Percentiles rank a stretch among this genome's conserved stretches.
These are phyloP conservation scores for Millerago galiae DNA, from an alignment of 805 yeast genomes.

Conservation along the genomic window DNA sequence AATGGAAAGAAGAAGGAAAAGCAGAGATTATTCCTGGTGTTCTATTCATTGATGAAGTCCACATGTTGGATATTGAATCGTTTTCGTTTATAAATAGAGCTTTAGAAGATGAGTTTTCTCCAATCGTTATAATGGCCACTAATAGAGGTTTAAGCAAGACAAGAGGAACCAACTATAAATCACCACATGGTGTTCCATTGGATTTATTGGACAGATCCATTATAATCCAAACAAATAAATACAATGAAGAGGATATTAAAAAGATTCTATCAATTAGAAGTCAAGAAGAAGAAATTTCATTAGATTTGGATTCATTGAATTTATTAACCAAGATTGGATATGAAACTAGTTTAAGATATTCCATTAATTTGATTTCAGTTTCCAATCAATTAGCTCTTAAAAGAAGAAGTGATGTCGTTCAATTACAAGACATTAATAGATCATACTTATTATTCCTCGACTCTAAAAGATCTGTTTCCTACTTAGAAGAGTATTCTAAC, in stretches of 20 bases:
- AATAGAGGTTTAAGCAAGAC: conserved; percentile 93
- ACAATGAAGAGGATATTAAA: conserved; percentile 76
- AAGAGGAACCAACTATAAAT: conserved; percentile 86
- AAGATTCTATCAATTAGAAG: conserved; percentile 86
- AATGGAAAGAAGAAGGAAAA: conserved; percentile 98
- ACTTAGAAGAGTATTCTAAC: conserved; percentile 59
- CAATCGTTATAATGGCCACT: conserved; percentile 97
- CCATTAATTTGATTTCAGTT: conserved; percentile 85
- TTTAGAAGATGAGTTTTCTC: conserved; percentile 92
- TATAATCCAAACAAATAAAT: conserved; percentile 79
- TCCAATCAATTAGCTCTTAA: conserved; percentile 81
- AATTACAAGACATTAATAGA: conserved; percentile 78
- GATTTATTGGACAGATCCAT: conserved; percentile 92
- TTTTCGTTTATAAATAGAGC: conserved; percentile 95
- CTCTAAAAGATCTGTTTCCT: conserved; percentile 82
- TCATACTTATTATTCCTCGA: conserved; percentile 84
- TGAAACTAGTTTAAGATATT: conserved; percentile 88
- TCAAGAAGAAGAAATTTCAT: conserved; percentile 87
- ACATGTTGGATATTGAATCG: conserved; percentile 96
- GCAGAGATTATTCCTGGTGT: conserved; percentile 98
- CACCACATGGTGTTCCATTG: conserved; percentile 97
- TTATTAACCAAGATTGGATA: conserved; percentile 83
- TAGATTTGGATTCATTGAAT: conserved; percentile 76
- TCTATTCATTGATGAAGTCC: conserved; percentile 94
- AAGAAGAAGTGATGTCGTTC: conserved; percentile 67